phyloP scores from a whole-genome alignment of 768 basidiomycete species.

The Termitomyces sp. region DNA sequence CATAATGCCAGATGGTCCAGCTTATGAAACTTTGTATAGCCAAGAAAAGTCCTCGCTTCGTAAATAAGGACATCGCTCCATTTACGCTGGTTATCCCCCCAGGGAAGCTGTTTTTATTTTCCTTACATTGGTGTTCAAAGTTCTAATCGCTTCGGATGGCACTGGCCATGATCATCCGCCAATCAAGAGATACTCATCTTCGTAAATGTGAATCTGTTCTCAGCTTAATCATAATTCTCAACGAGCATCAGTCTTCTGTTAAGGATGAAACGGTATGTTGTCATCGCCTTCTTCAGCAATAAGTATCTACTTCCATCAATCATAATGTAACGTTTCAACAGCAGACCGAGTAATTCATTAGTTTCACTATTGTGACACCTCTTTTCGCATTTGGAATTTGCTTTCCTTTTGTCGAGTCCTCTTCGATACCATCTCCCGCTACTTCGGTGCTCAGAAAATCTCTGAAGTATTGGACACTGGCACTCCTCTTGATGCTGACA shows the following conservation, averaged over 20 bases:
- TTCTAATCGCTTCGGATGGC: not conserved
- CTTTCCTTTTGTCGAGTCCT: not conserved
- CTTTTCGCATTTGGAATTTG: too few species aligned
- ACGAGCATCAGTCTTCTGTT: constrained; percentile 8
- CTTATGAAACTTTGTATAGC: too few species aligned
- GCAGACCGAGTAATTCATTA: not conserved
- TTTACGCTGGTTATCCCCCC: not conserved
- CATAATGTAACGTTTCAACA: not conserved
- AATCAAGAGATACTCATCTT: not conserved
- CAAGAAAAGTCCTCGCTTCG: not conserved
- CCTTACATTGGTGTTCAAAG: not conserved
- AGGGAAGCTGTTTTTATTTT: not conserved
- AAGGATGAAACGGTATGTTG: constrained; percentile 10
- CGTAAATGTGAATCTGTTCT: not conserved
- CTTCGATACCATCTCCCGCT: not conserved
- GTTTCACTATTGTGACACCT: not conserved
- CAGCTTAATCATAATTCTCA: not conserved
- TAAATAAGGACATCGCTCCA: not conserved
- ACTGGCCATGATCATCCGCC: not conserved
- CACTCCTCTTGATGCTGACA: too few species aligned
- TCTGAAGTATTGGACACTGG: not conserved
- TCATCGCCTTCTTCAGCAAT: not conserved
- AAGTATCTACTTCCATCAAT: constrained; percentile 2
- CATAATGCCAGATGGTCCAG: not conserved
- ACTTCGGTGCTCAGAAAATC: not conserved